Evolutionary conservation across 345 rosid species (phyloP), one percentile per base, ranked within the genome.

Genomic region (Lepidium sativum): DNA sequence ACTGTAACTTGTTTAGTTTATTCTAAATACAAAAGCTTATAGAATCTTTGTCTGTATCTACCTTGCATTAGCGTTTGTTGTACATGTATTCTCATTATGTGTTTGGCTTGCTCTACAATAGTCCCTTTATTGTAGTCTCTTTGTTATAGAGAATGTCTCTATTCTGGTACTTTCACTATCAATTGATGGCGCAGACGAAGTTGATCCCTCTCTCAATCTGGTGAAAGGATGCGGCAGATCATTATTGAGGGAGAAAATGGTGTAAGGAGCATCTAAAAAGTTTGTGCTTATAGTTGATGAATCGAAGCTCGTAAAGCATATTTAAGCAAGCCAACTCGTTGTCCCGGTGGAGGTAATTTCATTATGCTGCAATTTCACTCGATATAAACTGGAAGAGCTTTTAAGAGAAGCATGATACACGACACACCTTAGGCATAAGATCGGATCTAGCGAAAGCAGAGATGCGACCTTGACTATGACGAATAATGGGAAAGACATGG

Each of bases 101-200:
- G n/a, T n/a, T n/a, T n/a, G n/a, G n/a, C n/a, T n/a, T n/a, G n/a
- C n/a, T n/a, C n/a, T n/a, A n/a, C n/a, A n/a, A n/a, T n/a, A n/a
- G n/a, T n/a, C n/a, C n/a, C n/a, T n/a, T n/a, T n/a, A n/a, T n/a
- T n/a, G n/a, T n/a, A n/a, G n/a, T n/a, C n/a, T n/a, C n/a, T n/a
- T n/a, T n/a, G n/a, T n/a, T n/a, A n/a, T n/a, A n/a, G n/a, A n/a
- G n/a, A n/a, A n/a, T n/a, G n/a, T n/a, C n/a, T n/a, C n/a, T n/a
- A n/a, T n/a, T n/a, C n/a, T n/a, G n/a, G n/a, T n/a, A n/a, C n/a
- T n/a, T n/a, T n/a, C n/a, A n/a, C 78, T 94, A 57, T 92, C 96
- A 0, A 94, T 94, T 60, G 97, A 94, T 55, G 99, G 99, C 23
- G 99, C 99, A 11, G 99, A 94, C 25, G 97, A 94, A 75, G 97